phyloP scores from a whole-genome alignment of 345 rosid species.

The Salix arbutifolia region DNA sequence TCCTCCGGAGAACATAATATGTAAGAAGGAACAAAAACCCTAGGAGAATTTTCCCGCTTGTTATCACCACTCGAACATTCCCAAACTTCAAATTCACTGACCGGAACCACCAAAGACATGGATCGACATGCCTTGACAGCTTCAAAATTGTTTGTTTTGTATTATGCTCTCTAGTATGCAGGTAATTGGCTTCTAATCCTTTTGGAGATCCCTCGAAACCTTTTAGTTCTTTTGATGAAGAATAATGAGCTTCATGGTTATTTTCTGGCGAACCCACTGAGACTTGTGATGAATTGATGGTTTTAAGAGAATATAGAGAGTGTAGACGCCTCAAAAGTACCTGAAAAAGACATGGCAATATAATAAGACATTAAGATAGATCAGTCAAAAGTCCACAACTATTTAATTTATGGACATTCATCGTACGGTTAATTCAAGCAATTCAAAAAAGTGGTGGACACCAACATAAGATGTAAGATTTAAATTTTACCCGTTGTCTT shows the following conservation, averaged over 20 bases:
- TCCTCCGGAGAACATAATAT: conserved; percentile 47
- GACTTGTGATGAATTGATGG: conserved; percentile 25
- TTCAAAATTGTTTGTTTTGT: conserved; percentile 36
- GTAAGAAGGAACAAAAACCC: conserved; percentile 51
- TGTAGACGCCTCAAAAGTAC: conserved; percentile 68
- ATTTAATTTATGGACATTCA: background rate
- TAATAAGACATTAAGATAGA: background rate
- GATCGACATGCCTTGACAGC: conserved; percentile 27
- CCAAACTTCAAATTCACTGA: conserved; percentile 56
- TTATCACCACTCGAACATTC: conserved; percentile 32
- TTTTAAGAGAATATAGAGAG: conserved; percentile 45
- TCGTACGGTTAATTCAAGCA: background rate
- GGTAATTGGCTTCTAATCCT: conserved; percentile 15
- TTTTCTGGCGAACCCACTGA: conserved; percentile 12
- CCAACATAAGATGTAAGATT: background rate
- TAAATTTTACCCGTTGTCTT: conserved; percentile 52
- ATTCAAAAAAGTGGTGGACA: background rate
- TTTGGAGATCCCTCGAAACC: conserved; percentile 25
- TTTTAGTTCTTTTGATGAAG: background rate
- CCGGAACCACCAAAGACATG: conserved; percentile 54
- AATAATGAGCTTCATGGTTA: conserved; percentile 7
- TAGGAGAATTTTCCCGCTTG: conserved; percentile 51
- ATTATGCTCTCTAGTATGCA: conserved; percentile 20
- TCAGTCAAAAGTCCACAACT: background rate
- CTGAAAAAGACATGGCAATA: conserved; percentile 32